phyloP scores from a whole-genome alignment of 768 basidiomycete species.

The Chalciporus piperatus region DNA sequence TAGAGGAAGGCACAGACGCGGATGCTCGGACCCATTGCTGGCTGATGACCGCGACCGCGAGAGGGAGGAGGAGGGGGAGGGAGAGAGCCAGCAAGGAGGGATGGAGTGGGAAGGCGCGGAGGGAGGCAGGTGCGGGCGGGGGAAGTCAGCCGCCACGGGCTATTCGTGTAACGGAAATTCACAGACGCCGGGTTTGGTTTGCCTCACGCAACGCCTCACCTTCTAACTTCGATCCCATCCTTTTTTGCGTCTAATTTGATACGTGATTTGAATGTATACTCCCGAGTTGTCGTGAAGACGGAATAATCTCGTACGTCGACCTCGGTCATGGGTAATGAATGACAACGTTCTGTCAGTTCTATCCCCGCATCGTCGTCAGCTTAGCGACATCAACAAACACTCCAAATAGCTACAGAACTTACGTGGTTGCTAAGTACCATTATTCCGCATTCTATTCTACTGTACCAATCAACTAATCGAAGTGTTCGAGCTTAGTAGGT shows the following conservation, averaged over 20 bases:
- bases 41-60: neutral
- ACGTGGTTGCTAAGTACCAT: conserved; percentile 5
- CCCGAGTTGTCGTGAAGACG: neutral
- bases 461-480: conserved; percentile 36
- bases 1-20: conserved; percentile 8
- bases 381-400: too few relatives aligned
- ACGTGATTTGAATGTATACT: neutral
- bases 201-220: conserved; percentile 1
- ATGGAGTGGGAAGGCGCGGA: conserved; percentile 8
- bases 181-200: conserved; percentile 5
- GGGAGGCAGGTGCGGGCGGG: neutral
- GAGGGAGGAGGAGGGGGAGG: neutral
- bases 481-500: conserved; percentile 50
- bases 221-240: conserved; percentile 2
- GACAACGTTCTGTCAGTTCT: too few relatives aligned
- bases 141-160: conserved; percentile 30
- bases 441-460: neutral
- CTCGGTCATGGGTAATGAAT: neutral
- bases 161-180: conserved; percentile 18
- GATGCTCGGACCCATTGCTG: conserved; percentile 11
- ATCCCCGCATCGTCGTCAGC: neutral
- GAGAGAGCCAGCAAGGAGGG: conserved; percentile 5
- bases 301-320: neutral
- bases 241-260: neutral
- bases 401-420: neutral